phyloP scores from a whole-genome alignment of 2,329 filamentous ascomycete genomes.

The Aspergillus hortae region DNA sequence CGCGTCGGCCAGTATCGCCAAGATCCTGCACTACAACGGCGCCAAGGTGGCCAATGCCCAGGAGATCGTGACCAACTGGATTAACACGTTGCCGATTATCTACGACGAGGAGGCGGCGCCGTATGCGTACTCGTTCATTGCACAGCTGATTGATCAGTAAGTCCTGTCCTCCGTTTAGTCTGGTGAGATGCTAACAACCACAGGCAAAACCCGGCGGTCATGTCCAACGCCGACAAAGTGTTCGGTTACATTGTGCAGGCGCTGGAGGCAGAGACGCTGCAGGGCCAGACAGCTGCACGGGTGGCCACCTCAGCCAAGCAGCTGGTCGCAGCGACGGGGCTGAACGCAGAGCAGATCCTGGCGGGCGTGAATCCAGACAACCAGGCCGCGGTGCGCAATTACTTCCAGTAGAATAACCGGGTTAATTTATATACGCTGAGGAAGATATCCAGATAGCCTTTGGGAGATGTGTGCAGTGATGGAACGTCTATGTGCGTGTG shows the following conservation, averaged over 20 bases:
- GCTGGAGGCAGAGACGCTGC: conserved; percentile 84
- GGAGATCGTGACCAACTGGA: conserved; percentile 76
- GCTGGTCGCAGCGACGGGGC: conserved; percentile 67
- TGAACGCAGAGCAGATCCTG: conserved; percentile 73
- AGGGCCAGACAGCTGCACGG: conserved; percentile 74
- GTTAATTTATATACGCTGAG: too few species aligned
- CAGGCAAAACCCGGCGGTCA: conserved; percentile 81
- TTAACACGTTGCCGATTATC: conserved; percentile 83
- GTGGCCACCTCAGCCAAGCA: conserved; percentile 76
- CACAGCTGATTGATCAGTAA: conserved; percentile 91
- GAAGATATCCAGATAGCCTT: too few species aligned
- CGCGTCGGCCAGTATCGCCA: conserved; percentile 91
- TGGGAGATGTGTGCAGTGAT: background rate
- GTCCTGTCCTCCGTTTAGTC: conserved; percentile 38
- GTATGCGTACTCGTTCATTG: conserved; percentile 89
- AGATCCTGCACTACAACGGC: conserved; percentile 89
- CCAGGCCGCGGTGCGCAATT: conserved; percentile 73
- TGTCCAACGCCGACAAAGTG: conserved; percentile 72
- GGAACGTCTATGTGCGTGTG: background rate
- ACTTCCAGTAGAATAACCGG: conserved; percentile 59
- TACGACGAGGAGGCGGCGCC: conserved; percentile 98
- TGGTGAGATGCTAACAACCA: conserved; percentile 8
- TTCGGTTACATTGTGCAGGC: conserved; percentile 85
- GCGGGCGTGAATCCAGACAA: conserved; percentile 73
- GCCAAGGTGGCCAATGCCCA: conserved; percentile 72